phyloP scores from a whole-genome alignment of 2,329 filamentous ascomycete genomes.

The Cryoendolithus antarcticus region DNA sequence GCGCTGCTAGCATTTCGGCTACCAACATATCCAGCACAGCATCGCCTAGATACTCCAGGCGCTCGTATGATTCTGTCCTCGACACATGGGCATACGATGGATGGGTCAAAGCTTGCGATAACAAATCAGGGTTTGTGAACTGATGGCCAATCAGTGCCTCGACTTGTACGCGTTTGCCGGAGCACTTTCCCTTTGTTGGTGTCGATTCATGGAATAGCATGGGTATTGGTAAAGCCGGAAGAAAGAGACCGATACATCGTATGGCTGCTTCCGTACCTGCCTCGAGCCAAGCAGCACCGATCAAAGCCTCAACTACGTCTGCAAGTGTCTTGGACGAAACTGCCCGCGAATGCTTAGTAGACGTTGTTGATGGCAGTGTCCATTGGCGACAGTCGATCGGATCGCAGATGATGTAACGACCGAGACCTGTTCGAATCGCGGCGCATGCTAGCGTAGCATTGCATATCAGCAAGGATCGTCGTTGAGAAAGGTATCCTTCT shows the following conservation, averaged over 20 bases:
- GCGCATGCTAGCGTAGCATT: constrained; percentile 62
- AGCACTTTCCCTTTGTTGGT: neutral
- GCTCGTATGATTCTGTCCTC: constrained; percentile 48
- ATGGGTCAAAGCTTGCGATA: constrained; percentile 71
- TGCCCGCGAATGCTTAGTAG: constrained; percentile 20
- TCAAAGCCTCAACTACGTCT: constrained; percentile 71
- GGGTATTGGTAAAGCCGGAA: neutral
- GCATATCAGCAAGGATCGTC: constrained; percentile 53
- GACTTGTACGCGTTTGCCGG: constrained; percentile 34
- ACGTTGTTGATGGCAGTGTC: constrained; percentile 43
- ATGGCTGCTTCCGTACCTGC: constrained; percentile 53
- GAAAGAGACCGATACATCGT: constrained; percentile 50
- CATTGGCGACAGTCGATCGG: constrained; percentile 58
- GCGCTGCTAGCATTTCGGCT: constrained; percentile 43
- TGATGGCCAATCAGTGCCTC: constrained; percentile 56
- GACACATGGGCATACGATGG: constrained; percentile 19
- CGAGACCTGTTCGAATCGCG: constrained; percentile 49
- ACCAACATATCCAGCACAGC: constrained; percentile 68
- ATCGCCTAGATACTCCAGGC: constrained; percentile 79
- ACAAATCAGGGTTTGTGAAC: constrained; percentile 54
- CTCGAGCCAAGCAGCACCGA: constrained; percentile 59
- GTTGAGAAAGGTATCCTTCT: constrained; percentile 58
- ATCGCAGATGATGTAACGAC: constrained; percentile 57
- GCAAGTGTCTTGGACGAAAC: constrained; percentile 67
- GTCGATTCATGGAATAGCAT: no score